A percentile compares a stretch with the other conserved stretches of the same genome.
These are phyloP conservation scores for Ascomycota sp. DNA, from an alignment of 2,329 filamentous ascomycete species.

Conservation along the genomic window DNA sequence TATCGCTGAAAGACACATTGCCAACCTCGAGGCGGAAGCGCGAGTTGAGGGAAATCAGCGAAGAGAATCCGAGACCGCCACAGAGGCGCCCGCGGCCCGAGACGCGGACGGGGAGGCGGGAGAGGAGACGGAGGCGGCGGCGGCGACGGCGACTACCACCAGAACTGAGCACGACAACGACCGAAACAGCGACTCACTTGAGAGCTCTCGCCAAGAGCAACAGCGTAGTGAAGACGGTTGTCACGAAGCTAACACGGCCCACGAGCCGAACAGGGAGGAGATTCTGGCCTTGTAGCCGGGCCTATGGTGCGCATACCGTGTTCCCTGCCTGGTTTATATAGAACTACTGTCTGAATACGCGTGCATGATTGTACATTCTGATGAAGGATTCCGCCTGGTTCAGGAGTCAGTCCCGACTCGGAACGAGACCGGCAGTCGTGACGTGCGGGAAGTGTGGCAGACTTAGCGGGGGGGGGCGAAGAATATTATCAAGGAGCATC, in stretches of 20 bases:
- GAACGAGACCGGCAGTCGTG: too few relatives aligned
- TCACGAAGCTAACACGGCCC: constrained; percentile 3
- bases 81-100: constrained; percentile 4
- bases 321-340: too few relatives aligned
- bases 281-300: constrained; percentile 5
- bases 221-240: constrained; percentile 1
- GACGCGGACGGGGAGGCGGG: constrained; percentile 13
- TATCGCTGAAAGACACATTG: constrained; percentile 44
- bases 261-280: constrained; percentile 5
- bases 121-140: constrained; percentile 4
- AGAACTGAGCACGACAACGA: too few relatives aligned
- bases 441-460: too few relatives aligned
- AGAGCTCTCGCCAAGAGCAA: background rate
- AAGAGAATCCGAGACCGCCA: constrained; percentile 18
- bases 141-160: too few relatives aligned
- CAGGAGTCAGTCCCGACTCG: too few relatives aligned
- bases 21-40: constrained; percentile 31
- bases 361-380: too few relatives aligned
- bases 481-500: too few relatives aligned
- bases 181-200: background rate
- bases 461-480: too few relatives aligned
- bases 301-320: too few relatives aligned
- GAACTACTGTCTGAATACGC: too few relatives aligned
- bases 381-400: too few relatives aligned
- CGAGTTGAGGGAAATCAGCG: constrained; percentile 21